These are phyloP conservation scores for Penicillium soppii DNA, from an alignment of 495 filamentous ascomycete species.

Conservation along the genomic window DNA sequence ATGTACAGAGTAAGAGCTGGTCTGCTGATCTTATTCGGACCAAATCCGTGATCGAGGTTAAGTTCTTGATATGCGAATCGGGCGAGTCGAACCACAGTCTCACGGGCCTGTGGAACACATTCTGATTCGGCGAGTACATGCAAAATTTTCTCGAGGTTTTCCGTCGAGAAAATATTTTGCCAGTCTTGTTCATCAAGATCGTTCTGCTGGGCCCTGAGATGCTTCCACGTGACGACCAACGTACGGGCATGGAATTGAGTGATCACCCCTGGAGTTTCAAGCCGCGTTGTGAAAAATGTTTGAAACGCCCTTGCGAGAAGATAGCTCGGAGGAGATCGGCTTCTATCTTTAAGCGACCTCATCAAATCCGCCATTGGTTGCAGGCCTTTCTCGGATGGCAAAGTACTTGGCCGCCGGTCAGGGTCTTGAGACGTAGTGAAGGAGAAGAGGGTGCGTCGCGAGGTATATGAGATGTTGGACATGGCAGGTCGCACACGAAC, in stretches of 20 bases:
- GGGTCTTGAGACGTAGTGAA: conserved; percentile 23
- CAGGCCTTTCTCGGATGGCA: conserved; percentile 42
- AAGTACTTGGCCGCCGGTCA: conserved; percentile 23
- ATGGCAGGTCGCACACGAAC: conserved; percentile 23
- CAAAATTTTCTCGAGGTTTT: conserved; percentile 50
- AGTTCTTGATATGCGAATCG: conserved; percentile 56
- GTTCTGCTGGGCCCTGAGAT: conserved; percentile 47
- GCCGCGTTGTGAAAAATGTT: conserved; percentile 60
- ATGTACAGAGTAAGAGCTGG: conserved; percentile 52
- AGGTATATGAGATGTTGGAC: conserved; percentile 17
- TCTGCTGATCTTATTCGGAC: conserved; percentile 32
- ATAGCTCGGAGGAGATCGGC: conserved; percentile 54
- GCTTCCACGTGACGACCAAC: conserved; percentile 54
- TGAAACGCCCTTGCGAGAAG: conserved; percentile 64
- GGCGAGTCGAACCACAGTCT: conserved; percentile 50
- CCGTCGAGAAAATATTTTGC: conserved; percentile 43
- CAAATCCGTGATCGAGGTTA: conserved; percentile 36
- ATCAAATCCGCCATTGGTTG: conserved; percentile 45
- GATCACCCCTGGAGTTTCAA: conserved; percentile 44
- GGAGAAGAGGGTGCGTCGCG: conserved; percentile 37
- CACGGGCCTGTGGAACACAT: conserved; percentile 34
- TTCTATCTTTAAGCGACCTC: conserved; percentile 33
- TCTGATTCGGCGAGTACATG: conserved; percentile 38
- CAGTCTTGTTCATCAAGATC: conserved; percentile 37
- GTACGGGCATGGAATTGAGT: conserved; percentile 65